A percentile compares a stretch with the other conserved stretches of the same genome.
Conservation (phyloP, 2,329 filamentous ascomycete genomes). For the Claviceps paspali region DNA sequence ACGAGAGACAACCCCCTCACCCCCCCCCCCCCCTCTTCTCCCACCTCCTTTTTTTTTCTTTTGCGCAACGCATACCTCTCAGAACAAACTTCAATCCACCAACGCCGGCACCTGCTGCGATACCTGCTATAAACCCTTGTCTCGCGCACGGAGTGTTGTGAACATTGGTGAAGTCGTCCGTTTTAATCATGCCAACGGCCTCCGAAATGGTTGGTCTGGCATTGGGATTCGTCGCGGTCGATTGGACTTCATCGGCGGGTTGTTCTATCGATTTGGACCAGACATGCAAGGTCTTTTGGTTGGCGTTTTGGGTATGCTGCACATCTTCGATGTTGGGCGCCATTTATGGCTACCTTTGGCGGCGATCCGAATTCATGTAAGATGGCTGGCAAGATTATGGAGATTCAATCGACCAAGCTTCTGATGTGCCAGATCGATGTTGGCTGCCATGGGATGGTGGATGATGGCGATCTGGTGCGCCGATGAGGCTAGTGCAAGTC, state of each 20-base stretch:
- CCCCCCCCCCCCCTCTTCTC: no score
- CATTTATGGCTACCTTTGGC: conserved; percentile 20
- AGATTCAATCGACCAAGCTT: background rate
- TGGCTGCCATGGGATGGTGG: background rate
- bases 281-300: conserved; percentile 20
- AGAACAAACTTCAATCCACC: conserved; percentile 62
- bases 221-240: conserved; percentile 8
- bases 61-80: conserved; percentile 39
- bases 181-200: conserved; percentile 50
- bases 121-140: conserved; percentile 69
- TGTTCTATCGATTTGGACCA: conserved; percentile 21
- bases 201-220: conserved; percentile 32
- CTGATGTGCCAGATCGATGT: background rate
- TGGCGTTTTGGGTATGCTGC: conserved; percentile 10
- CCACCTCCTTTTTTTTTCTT: background rate
- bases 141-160: conserved; percentile 73
- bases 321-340: conserved; percentile 16
- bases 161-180: conserved; percentile 54
- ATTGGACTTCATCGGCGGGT: conserved; percentile 9
- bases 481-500: no score
- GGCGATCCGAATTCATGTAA: conserved; percentile 5
- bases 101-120: conserved; percentile 60
- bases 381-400: background rate
- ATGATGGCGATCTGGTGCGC: background rate
- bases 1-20: no score